These are phyloP conservation scores for Zygnema cylindricum DNA, from an alignment of 139 green algal species.

Conservation along the genomic window DNA sequence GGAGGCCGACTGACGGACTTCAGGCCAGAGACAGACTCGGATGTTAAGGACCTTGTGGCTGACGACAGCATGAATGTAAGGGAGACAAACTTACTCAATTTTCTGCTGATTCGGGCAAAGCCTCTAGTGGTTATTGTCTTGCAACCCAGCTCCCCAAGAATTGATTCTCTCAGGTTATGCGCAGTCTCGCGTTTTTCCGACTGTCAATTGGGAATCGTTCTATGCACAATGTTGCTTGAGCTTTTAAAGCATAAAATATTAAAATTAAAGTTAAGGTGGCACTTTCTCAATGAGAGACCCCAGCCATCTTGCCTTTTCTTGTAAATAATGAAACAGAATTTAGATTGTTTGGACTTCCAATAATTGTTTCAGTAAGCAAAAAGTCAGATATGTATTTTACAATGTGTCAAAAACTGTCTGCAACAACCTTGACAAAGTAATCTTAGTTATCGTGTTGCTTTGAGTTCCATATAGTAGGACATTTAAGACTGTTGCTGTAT, in stretches of 20 bases:
- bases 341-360: too few relatives aligned
- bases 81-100: background rate
- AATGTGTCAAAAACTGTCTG: background rate
- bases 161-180: background rate
- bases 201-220: background rate
- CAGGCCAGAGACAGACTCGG: background rate
- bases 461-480: too few relatives aligned
- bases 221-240: background rate
- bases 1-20: slow-evolving; percentile 26
- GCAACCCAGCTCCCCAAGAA: background rate
- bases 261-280: background rate
- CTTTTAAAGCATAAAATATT: background rate
- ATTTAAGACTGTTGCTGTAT: too few relatives aligned
- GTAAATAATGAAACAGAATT: too few relatives aligned
- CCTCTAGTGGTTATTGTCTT: background rate
- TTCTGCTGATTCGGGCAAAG: background rate
- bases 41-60: background rate
- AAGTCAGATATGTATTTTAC: too few relatives aligned
- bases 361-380: too few relatives aligned
- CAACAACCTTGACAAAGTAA: background rate
- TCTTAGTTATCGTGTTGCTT: too few relatives aligned
- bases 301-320: too few relatives aligned
- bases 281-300: too few relatives aligned
- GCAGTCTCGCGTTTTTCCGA: background rate
- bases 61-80: background rate